Conservation (phyloP, 2,329 filamentous ascomycete genomes). For the Acrocalymma vagum region DNA sequence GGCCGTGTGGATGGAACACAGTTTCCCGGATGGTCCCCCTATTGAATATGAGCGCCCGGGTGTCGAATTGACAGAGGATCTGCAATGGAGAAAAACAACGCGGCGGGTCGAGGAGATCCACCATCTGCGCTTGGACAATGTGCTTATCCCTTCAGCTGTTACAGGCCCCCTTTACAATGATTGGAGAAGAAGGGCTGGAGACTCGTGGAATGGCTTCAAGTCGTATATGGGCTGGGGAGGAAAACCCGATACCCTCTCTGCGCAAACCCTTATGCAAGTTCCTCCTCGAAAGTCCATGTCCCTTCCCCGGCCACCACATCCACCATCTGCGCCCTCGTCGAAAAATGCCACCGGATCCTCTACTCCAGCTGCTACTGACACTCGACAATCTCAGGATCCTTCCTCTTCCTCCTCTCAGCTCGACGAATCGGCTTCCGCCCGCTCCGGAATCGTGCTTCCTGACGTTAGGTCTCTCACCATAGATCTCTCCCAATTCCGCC, state of each 20-base stretch:
- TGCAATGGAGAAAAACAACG: slow-evolving; percentile 41
- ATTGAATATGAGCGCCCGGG: slow-evolving; percentile 58
- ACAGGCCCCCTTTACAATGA: slow-evolving; percentile 34
- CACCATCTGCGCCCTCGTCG: slow-evolving; percentile 9
- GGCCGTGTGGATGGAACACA: slow-evolving; percentile 58
- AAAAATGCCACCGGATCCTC: slow-evolving; percentile 15
- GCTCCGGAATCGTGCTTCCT: slow-evolving; percentile 31
- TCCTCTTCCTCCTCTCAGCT: slow-evolving; percentile 14
- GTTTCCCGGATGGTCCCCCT: slow-evolving; percentile 58
- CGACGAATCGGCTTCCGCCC: slow-evolving; percentile 23
- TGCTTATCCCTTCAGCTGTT: slow-evolving; percentile 29
- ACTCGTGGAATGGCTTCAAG: slow-evolving; percentile 31
- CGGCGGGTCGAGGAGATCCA: slow-evolving; percentile 37
- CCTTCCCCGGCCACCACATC: slow-evolving; percentile 17
- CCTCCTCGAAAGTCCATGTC: too few relatives aligned
- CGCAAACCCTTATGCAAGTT: slow-evolving; percentile 20
- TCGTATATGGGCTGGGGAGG: slow-evolving; percentile 35
- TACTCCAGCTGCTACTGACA: slow-evolving; percentile 18
- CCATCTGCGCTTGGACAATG: slow-evolving; percentile 45
- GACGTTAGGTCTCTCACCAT: slow-evolving; percentile 34
- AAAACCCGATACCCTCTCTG: slow-evolving; percentile 17
- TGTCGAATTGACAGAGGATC: slow-evolving; percentile 49
- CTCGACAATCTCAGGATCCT: slow-evolving; percentile 18
- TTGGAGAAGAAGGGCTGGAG: slow-evolving; percentile 24
- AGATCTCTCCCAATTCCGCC: slow-evolving; percentile 36